Evolutionary conservation across 202 grass and related monocot genomes (phyloP), one percentile per base, ranked within the genome.

Genomic region (Panicum virgatum): DNA sequence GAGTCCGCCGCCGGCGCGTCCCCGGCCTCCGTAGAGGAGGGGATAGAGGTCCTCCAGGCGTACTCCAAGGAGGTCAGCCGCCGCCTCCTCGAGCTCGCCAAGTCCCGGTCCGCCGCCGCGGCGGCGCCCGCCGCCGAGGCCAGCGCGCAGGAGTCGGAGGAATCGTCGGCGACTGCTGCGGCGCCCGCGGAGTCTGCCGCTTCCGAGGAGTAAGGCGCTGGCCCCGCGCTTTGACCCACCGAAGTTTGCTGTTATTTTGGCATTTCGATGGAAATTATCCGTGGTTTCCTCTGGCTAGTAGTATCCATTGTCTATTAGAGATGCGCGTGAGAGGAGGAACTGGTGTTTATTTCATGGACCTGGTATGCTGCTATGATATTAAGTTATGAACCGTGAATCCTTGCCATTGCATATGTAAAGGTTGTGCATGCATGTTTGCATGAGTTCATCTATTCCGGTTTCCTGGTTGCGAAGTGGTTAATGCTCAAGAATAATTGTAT

Each of bases 11-110:
- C 77, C 43, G 67, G 38, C 20, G 84, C 73, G 7, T 64, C 84
- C 43, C 71, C 63, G 1, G 62, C 79, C 61, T 89, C 89, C 43
- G 58, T 92, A 3, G 92, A 94, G 56, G 92, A 94, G 46, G 89
- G 92, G 47, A 89, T 94, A 23, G 86, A 91, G 81, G 86, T 83
- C 68, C 86, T 94, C 56, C 81, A 89, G 84, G 74, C 85, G 0
- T 94, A 94, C 72, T 94, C 92, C 67, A 94, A 92, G 84, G 89
- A 92, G 81, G 84, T 94, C 43, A 94, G 92, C 65, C 88, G 80
- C 50, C 81, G 87, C 69, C 80, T 94, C 63, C 78, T 92, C 48
- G 89, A 85, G 20, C 83, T 92, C 57, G 80, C 92, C 40, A 94
- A 94, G 85, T 80, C 89, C 59, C 75, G 89, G 27, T 48, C 73